A percentile compares a stretch with the other conserved stretches of the same genome.
These are phyloP conservation scores for Boletus vermiculosoides DNA, from an alignment of 768 basidiomycete species.

Conservation along the genomic window DNA sequence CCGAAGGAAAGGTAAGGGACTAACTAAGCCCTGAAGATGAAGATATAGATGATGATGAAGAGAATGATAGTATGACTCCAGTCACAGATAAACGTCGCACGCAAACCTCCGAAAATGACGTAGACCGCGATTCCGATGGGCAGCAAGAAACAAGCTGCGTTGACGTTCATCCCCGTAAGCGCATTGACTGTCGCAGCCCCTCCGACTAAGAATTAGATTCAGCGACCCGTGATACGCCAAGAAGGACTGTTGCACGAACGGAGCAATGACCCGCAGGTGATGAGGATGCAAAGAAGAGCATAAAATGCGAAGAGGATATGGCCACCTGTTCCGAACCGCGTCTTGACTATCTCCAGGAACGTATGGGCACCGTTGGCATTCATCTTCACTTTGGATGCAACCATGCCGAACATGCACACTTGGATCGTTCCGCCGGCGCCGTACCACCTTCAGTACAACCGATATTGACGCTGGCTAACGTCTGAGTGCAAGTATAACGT, in stretches of 20 bases:
- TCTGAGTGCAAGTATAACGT: background rate
- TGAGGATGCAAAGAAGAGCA: slow-evolving; percentile 48
- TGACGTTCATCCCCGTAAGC: slow-evolving; percentile 44
- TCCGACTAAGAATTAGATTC: slow-evolving; percentile 32
- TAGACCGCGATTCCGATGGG: slow-evolving; percentile 46
- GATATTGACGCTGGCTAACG: background rate
- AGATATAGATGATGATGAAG: slow-evolving; percentile 40
- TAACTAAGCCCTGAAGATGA: slow-evolving; percentile 35
- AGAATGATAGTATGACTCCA: slow-evolving; percentile 47
- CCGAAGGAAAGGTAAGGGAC: slow-evolving; percentile 2
- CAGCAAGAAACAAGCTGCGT: slow-evolving; percentile 45
- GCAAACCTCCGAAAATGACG: slow-evolving; percentile 41
- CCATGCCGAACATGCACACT: slow-evolving; percentile 50
- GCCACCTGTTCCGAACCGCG: slow-evolving; percentile 44
- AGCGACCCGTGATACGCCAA: background rate
- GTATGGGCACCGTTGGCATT: slow-evolving; percentile 60
- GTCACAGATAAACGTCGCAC: slow-evolving; percentile 46
- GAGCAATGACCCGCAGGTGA: slow-evolving; percentile 51
- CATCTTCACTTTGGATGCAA: slow-evolving; percentile 57
- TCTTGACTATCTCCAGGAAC: slow-evolving; percentile 55
- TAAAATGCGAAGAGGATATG: slow-evolving; percentile 55
- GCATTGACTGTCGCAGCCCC: slow-evolving; percentile 47
- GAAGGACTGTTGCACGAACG: slow-evolving; percentile 29
- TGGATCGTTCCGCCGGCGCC: slow-evolving; percentile 53
- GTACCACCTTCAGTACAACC: slow-evolving; percentile 40